These are phyloP conservation scores for Terana coerulea DNA, from an alignment of 768 basidiomycete genomes.

Conservation along the genomic window DNA sequence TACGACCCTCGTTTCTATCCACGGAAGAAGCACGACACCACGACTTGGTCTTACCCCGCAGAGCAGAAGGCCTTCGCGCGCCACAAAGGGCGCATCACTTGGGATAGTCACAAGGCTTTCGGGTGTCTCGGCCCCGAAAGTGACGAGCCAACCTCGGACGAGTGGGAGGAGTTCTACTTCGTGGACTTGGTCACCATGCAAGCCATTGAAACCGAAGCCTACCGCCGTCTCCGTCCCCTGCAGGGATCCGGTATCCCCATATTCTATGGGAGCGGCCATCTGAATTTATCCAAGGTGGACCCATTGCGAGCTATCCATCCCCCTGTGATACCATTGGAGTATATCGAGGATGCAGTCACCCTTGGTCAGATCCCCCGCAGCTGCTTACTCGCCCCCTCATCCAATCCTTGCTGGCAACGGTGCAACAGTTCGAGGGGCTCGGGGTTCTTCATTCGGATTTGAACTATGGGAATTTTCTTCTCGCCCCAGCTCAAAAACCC, in stretches of 20 bases:
- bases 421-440: not conserved
- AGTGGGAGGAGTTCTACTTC: slow-evolving; percentile 5
- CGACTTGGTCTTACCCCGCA: not conserved
- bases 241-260: not conserved
- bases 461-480: not conserved
- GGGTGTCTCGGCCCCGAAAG: not conserved
- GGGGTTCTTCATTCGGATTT: not conserved
- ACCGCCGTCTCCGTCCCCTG: not conserved
- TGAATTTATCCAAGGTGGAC: not conserved
- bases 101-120: too few relatives aligned
- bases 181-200: not conserved
- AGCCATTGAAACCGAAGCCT: not conserved
- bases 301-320: not conserved
- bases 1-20: not conserved
- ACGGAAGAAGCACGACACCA: not conserved
- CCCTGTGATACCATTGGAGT: not conserved
- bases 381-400: not conserved
- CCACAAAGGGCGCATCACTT: not conserved
- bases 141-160: not conserved
- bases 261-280: not conserved
- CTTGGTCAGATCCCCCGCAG: not conserved
- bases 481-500: not conserved
- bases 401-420: not conserved
- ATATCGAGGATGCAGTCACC: not conserved
- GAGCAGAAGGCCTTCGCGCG: not conserved